Base-by-base conservation (phyloP, 495 filamentous ascomycete genomes). In the Polyplosphaeria fusca region DNA sequence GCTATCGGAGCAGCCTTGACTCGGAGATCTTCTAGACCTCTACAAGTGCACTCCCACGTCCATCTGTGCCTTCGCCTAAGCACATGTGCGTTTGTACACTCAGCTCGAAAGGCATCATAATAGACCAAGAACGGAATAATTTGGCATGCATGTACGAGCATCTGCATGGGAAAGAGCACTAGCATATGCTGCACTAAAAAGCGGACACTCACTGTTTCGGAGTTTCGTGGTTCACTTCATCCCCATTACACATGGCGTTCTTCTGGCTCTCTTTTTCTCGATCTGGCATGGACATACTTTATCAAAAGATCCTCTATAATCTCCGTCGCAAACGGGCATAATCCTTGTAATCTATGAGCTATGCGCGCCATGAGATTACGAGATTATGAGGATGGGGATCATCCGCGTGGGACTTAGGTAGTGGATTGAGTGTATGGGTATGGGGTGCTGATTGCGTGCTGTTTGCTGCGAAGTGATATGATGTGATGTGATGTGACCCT, bases 1-100 rank as follows among this genome's bases (percentile, higher is more conserved):
- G 60, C 19, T 63, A 63, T 37, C 53, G 54, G 16, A 63, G 60
- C 26, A 53, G 47, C 22, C 41, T 55, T 4, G 54, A 58, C 25
- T 58, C 54, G 9, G 54, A 58, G 45, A 58, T 42, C 32, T 58
- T 58, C 24, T 58, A 51, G 18, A 23, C 43, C 4, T 46, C 30
- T 35, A 7, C 30, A n/a, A n/a, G n/a, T n/a, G n/a, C n/a, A n/a
- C n/a, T n/a, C n/a, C n/a, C n/a, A n/a, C n/a, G n/a, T n/a, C n/a
- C n/a, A n/a, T n/a, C n/a, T n/a, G n/a, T n/a, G n/a, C n/a, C n/a
- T n/a, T n/a, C n/a, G n/a, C n/a, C n/a, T n/a, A n/a, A n/a, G n/a
- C n/a, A n/a, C n/a, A n/a, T n/a, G n/a, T n/a, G n/a, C n/a, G n/a
- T n/a, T n/a, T 35, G 7, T 35, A 7, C 30, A 35, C 30, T 14